phyloP scores from a whole-genome alignment of 2,329 filamentous ascomycete genomes.

The Cyclaneusma minus region DNA sequence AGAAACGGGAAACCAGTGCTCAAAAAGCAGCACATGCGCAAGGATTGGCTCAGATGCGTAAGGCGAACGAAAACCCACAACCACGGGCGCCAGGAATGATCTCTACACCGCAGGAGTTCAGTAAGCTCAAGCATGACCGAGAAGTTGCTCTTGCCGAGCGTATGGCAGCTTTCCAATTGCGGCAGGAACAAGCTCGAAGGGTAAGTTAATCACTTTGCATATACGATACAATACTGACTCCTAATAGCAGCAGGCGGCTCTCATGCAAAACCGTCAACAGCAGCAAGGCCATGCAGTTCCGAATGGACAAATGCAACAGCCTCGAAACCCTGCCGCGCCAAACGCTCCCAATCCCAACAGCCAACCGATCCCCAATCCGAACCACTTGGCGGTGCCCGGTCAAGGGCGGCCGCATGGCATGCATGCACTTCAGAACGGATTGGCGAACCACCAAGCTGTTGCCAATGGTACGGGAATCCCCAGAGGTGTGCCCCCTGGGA shows the following conservation, averaged over 20 bases:
- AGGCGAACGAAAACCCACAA: slow-evolving; percentile 52
- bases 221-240: slow-evolving; percentile 25
- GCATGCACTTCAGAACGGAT: slow-evolving; percentile 34
- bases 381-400: slow-evolving; percentile 11
- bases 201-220: slow-evolving; percentile 25
- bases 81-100: too few species aligned
- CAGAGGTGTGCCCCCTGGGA: slow-evolving; percentile 42
- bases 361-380: slow-evolving; percentile 2
- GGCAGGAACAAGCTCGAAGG: slow-evolving; percentile 30
- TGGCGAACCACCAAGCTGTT: slow-evolving; percentile 16
- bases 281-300: slow-evolving; percentile 2
- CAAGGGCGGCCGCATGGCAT: slow-evolving; percentile 36
- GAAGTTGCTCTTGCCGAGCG: slow-evolving; percentile 54
- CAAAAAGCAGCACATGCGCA: slow-evolving; percentile 81
- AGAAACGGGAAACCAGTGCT: slow-evolving; percentile 73
- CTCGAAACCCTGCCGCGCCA: slow-evolving; percentile 12
- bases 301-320: slow-evolving; percentile 13
- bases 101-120: slow-evolving; percentile 76
- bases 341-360: slow-evolving; percentile 5
- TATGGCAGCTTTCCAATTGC: slow-evolving; percentile 29
- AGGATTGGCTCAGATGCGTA: slow-evolving; percentile 64
- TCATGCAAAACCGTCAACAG: slow-evolving; percentile 8
- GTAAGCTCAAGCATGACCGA: slow-evolving; percentile 72
- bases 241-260: slow-evolving; percentile 8
- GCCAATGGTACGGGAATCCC: slow-evolving; percentile 12